Evolutionary conservation across 1,139 yeast species (phyloP).

Genomic region (Debaryomyces udenii): DNA sequence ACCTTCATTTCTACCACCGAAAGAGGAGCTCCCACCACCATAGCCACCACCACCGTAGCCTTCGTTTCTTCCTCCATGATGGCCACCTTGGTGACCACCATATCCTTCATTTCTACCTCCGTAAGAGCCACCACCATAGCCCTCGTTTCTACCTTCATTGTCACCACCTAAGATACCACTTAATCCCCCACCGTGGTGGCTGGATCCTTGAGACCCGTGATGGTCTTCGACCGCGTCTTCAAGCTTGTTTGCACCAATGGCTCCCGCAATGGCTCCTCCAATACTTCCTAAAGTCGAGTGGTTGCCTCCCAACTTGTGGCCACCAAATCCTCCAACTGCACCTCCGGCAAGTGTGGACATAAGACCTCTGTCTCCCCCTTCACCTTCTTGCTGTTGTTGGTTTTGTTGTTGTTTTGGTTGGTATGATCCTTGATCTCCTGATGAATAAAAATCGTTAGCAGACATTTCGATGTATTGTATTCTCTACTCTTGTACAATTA

Average conservation of each 20-base stretch:
- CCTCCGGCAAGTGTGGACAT: constrained; percentile 60
- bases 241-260: constrained; percentile 57
- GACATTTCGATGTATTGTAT: constrained; percentile 45
- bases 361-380: constrained; percentile 58
- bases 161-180: constrained; percentile 6
- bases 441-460: constrained; percentile 61
- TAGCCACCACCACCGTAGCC: constrained; percentile 18
- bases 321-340: constrained; percentile 60
- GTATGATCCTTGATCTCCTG: constrained; percentile 49
- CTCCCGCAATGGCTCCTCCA: constrained; percentile 65
- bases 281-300: constrained; percentile 57
- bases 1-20: constrained; percentile 16
- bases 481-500: constrained; percentile 1
- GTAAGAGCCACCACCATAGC: constrained; percentile 15
- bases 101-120: constrained; percentile 16
- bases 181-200: constrained; percentile 15
- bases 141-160: constrained; percentile 15
- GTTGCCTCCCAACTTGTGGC: constrained; percentile 41
- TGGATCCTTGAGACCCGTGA: constrained; percentile 16
- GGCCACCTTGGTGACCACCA: constrained; percentile 12
- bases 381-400: constrained; percentile 23
- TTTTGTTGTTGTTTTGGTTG: constrained; percentile 26
- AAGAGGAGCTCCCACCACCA: constrained; percentile 18
- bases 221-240: constrained; percentile 42
- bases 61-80: constrained; percentile 13